Percentiles rank a stretch among this genome's conserved stretches.
phyloP scores from a whole-genome alignment of 352 stramenopile species.

The Aphanomyces stellatus region DNA sequence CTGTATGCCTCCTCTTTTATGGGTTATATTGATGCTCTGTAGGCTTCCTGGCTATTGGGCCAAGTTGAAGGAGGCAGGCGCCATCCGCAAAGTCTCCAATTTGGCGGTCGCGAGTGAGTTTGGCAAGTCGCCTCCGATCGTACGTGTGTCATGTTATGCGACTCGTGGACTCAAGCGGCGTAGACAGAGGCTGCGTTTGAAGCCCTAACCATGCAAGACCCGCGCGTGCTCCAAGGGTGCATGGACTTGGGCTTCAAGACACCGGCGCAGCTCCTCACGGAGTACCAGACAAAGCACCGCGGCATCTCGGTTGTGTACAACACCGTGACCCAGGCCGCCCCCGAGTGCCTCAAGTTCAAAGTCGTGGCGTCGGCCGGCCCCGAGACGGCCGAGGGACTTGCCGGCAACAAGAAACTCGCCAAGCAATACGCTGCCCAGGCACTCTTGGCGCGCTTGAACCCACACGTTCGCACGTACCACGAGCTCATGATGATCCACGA shows the following conservation, averaged over 20 bases:
- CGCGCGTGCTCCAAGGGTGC: conserved; percentile 57
- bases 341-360: conserved; percentile 49
- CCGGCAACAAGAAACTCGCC: conserved; percentile 69
- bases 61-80: conserved; percentile 18
- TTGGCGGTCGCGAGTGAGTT: not conserved
- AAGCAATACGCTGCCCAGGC: conserved; percentile 74
- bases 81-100: not conserved
- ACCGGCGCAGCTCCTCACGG: conserved; percentile 73
- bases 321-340: conserved; percentile 39
- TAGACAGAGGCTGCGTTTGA: conserved; percentile 67
- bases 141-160: no score
- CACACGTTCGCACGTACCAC: not conserved
- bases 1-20: conserved; percentile 19
- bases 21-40: not conserved
- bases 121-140: no score
- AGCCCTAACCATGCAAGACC: conserved; percentile 44
- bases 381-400: conserved; percentile 61
- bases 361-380: conserved; percentile 64
- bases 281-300: conserved; percentile 76
- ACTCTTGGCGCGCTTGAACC: conserved; percentile 52
- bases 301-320: conserved; percentile 80
- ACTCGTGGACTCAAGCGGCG: not conserved
- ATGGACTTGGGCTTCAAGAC: conserved; percentile 76
- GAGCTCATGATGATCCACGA: conserved; percentile 1
- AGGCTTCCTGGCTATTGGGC: conserved; percentile 24